Base-by-base conservation (phyloP, 768 basidiomycete species). In the Boletus eberwhitei region DNA sequence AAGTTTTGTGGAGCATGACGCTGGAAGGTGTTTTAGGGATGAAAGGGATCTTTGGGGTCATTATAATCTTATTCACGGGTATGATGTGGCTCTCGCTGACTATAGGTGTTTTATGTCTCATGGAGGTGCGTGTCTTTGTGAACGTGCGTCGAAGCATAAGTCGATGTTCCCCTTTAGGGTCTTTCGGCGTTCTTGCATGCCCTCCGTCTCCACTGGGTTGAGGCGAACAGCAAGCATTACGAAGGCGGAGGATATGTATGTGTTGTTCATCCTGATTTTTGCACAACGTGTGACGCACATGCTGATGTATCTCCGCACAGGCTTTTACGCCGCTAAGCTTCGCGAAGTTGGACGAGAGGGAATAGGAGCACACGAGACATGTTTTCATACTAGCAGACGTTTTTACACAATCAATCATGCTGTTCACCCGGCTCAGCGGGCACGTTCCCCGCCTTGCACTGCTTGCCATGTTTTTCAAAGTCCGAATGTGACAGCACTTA, bases 141-240 rank as follows among this genome's bases (percentile, higher is more conserved):
- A 60, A 65, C 65, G 51, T 69, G 63, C 32, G 53, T 29, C 24
- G 14, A 35, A 63, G 37, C 22, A 41, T 29, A 42, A 48, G 43
- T 38, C 51, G 35, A 46, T 37, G 5, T 49, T 24, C 8, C 8
- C 24, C 52, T 56, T 46, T 63, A 94, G 90, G 94, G 96, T 61
- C 78, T 98, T 34, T 93, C 90, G 64, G 96, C 96, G 36, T 98
- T 98, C 77, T 73, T 98, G 71, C 96, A 98, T 71, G 96, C 96
- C 8, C 81, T 98, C 59, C 86, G 96, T 66, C 79, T 98, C 62
- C 96, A 98, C 73, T 98, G 96, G 93, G 96, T 98, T 55, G 95
- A 98, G 73, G 92, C 88, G 50, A 97, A 96, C 77, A 94, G 93
- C 75, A 96, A 97, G 78, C 93, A 94, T 68, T 96, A 88, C 69